Evolutionary conservation across 2,329 filamentous ascomycete species (phyloP).

Genomic region (Monosporascus sp.): DNA sequence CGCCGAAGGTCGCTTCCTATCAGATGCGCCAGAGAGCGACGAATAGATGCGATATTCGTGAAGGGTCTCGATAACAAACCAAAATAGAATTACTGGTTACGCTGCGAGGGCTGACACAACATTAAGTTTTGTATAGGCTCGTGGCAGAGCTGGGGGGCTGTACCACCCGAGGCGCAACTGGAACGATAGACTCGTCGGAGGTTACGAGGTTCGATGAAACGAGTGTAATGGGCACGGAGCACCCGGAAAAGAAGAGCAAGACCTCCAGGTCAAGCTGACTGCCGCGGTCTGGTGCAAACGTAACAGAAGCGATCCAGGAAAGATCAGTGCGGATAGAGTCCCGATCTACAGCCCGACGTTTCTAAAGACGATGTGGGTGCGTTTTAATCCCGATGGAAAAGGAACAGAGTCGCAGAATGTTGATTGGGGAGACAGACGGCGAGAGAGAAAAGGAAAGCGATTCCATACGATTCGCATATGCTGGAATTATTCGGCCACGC

Average conservation of each 20-base stretch:
- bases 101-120: neutral
- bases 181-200: neutral
- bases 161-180: neutral
- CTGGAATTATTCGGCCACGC: no score
- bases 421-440: no score
- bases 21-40: neutral
- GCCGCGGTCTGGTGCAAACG: neutral
- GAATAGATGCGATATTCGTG: neutral
- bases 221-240: slow-evolving; percentile 52
- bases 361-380: no score
- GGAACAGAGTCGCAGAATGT: no score
- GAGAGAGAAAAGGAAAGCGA: no score
- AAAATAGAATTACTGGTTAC: neutral
- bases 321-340: no score
- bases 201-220: slow-evolving; percentile 27
- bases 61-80: neutral
- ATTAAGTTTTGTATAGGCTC: neutral
- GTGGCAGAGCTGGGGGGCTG: neutral
- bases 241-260: slow-evolving; percentile 25
- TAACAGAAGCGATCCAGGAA: no score
- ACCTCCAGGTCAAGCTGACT: neutral
- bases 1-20: no score
- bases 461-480: no score
- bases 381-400: no score
- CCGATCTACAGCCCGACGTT: no score